Evolutionary conservation across 2,329 filamentous ascomycete species (phyloP).

Genomic region (Fusarium palustre): DNA sequence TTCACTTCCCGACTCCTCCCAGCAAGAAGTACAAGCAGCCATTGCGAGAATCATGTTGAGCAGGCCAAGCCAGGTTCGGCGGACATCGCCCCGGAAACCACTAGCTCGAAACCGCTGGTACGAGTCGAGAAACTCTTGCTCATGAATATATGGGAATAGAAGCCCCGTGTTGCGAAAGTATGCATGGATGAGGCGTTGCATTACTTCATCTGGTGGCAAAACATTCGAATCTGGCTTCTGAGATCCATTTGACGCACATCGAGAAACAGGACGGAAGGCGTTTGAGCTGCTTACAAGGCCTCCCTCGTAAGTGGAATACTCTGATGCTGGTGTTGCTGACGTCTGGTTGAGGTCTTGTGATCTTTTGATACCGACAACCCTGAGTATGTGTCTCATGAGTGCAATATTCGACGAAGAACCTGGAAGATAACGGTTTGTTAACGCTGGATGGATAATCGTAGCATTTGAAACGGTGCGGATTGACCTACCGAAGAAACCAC

Average conservation of each 20-base stretch:
- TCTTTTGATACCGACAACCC: neutral
- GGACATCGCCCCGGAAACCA: slow-evolving; percentile 49
- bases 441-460: no score
- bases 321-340: neutral
- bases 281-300: neutral
- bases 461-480: no score
- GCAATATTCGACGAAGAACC: slow-evolving; percentile 12
- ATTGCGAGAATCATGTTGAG: slow-evolving; percentile 64
- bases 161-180: slow-evolving; percentile 49
- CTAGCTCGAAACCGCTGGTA: slow-evolving; percentile 35
- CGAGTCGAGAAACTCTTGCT: slow-evolving; percentile 41
- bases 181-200: slow-evolving; percentile 33
- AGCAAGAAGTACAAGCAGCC: slow-evolving; percentile 50
- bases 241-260: no score
- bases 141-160: slow-evolving; percentile 49
- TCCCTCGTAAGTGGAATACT: neutral
- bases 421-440: neutral
- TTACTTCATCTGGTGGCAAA: slow-evolving; percentile 37
- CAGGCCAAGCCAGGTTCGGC: slow-evolving; percentile 63
- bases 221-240: slow-evolving; percentile 8
- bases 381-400: neutral
- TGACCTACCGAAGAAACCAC: slow-evolving; percentile 15
- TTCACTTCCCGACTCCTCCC: slow-evolving; percentile 36
- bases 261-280: no score
- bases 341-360: neutral